Percentiles rank a stretch among this genome's conserved stretches.
Conservation (phyloP, 139 green algal genomes). For the Dunaliella sp. region DNA sequence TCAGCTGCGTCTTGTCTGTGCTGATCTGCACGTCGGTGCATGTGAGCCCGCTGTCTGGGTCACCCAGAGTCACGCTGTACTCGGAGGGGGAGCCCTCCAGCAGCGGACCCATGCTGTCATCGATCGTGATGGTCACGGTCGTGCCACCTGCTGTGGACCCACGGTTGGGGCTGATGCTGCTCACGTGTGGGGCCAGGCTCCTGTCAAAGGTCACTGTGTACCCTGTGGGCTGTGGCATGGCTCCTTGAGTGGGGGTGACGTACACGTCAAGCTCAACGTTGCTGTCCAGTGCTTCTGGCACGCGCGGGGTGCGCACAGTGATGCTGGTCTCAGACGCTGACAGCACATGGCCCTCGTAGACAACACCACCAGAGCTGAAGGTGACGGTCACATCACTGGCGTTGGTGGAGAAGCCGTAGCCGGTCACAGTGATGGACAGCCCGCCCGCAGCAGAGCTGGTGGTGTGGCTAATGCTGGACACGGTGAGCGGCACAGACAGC, state of each 20-base stretch:
- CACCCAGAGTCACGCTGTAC: neutral
- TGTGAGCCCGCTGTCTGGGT: neutral
- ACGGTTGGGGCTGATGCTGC: slow-evolving; percentile 3
- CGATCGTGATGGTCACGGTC: slow-evolving; percentile 6
- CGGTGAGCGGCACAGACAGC: slow-evolving; percentile 10
- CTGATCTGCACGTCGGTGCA: neutral
- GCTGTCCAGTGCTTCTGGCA: neutral
- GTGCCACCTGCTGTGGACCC: slow-evolving; percentile 30
- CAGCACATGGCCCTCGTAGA: neutral
- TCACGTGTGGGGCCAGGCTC: slow-evolving; percentile 3
- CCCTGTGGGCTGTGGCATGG: neutral
- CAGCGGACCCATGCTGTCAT: neutral
- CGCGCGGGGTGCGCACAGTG: neutral
- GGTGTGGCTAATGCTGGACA: neutral
- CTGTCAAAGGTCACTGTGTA: neutral
- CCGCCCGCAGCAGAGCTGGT: slow-evolving; percentile 27
- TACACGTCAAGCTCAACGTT: neutral
- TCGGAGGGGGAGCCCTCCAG: neutral
- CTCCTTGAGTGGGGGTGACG: neutral
- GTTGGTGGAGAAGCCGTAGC: slow-evolving; percentile 26
- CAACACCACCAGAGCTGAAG: slow-evolving; percentile 5
- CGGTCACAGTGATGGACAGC: slow-evolving; percentile 13
- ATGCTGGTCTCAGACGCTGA: neutral
- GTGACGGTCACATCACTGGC: neutral
- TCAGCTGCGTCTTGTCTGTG: neutral